These are phyloP conservation scores for Hibiscus mutabilis DNA, from an alignment of 345 rosid genomes.

Conservation along the genomic window DNA sequence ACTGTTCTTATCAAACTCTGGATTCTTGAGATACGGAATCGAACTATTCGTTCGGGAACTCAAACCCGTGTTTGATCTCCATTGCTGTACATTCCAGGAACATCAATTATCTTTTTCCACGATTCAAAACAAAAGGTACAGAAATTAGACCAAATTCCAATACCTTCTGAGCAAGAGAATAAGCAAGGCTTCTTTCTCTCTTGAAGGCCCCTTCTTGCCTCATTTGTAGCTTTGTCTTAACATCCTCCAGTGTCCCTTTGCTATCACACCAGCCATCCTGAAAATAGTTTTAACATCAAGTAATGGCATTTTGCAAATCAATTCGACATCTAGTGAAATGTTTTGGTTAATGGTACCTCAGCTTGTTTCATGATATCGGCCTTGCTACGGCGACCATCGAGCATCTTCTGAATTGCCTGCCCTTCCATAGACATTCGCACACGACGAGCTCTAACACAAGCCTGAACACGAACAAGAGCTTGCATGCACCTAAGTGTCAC, in stretches of 20 bases:
- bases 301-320: background rate
- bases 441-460: slow-evolving; percentile 83
- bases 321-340: background rate
- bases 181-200: background rate
- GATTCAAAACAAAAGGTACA: background rate
- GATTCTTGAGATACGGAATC: background rate
- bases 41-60: background rate
- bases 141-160: too few relatives aligned
- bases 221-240: background rate
- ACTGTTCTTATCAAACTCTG: background rate
- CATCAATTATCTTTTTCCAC: background rate
- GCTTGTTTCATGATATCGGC: background rate
- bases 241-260: background rate
- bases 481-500: slow-evolving; percentile 93
- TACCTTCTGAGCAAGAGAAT: background rate
- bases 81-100: background rate
- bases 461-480: slow-evolving; percentile 89
- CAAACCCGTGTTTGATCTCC: background rate
- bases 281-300: background rate
- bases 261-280: background rate
- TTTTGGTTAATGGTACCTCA: background rate
- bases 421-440: slow-evolving; percentile 83
- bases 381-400: background rate
- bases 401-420: slow-evolving; percentile 48
- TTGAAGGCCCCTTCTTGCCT: background rate